Evolutionary conservation across 768 basidiomycete species (phyloP).

Genomic region (Boletus tomentosulus): DNA sequence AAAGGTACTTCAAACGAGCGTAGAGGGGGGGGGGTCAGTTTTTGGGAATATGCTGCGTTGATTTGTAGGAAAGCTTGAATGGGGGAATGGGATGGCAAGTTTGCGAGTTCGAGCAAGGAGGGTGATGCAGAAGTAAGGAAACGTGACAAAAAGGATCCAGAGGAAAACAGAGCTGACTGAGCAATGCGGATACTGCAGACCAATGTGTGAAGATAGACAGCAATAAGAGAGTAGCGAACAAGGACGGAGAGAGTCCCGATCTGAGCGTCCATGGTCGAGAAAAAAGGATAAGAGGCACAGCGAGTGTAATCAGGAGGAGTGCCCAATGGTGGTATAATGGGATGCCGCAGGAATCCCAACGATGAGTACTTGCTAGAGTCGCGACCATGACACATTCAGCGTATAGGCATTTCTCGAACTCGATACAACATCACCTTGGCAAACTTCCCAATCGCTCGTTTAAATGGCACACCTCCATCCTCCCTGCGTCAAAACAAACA

Average conservation of each 20-base stretch:
- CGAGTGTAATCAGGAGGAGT: slow-evolving; percentile 5
- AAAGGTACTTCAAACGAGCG: slow-evolving; percentile 28
- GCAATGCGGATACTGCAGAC: slow-evolving; percentile 23
- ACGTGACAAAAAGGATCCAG: slow-evolving; percentile 21
- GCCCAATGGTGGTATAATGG: slow-evolving; percentile 16
- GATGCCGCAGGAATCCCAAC: slow-evolving; percentile 15
- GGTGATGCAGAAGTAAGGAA: slow-evolving; percentile 21
- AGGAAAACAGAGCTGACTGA: slow-evolving; percentile 17
- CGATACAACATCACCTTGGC: slow-evolving; percentile 29
- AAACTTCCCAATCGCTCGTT: slow-evolving; percentile 9
- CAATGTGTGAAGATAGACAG: slow-evolving; percentile 25
- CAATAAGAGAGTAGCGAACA: slow-evolving; percentile 15
- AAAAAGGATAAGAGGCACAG: slow-evolving; percentile 6
- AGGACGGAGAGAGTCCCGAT: slow-evolving; percentile 20
- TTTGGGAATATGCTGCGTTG: slow-evolving; percentile 22
- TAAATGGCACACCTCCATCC: slow-evolving; percentile 14
- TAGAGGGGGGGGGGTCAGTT: slow-evolving; percentile 24
- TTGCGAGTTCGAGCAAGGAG: slow-evolving; percentile 20
- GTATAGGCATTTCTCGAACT: slow-evolving; percentile 12
- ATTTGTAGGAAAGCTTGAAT: slow-evolving; percentile 12
- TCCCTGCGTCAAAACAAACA: slow-evolving; percentile 17
- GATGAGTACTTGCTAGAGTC: slow-evolving; percentile 14
- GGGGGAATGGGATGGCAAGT: slow-evolving; percentile 9
- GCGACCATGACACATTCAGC: slow-evolving; percentile 19
- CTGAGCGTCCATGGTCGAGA: slow-evolving; percentile 12